Percentiles rank a stretch among this genome's conserved stretches.
Conservation (phyloP, 257 asterid species). For the Sherardia arvensis region DNA sequence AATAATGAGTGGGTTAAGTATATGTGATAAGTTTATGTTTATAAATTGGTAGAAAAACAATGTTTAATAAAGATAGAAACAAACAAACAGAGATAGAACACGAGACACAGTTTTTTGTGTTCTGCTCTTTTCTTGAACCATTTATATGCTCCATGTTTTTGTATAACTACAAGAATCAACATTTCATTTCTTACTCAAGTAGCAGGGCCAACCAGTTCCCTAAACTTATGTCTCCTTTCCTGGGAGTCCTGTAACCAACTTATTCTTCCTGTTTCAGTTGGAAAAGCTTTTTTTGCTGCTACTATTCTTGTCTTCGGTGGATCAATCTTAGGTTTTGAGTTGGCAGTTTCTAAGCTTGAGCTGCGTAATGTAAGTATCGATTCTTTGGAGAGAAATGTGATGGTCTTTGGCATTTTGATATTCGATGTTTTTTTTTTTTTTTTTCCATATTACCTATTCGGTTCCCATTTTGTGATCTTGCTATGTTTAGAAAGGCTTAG, state of each 20-base stretch:
- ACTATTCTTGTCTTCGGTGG: slow-evolving; percentile 77
- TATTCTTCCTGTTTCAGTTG: slow-evolving; percentile 44
- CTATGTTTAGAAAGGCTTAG: background rate
- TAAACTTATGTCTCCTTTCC: background rate
- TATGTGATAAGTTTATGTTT: background rate
- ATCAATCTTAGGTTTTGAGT: slow-evolving; percentile 40
- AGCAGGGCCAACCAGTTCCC: background rate
- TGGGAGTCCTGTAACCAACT: background rate
- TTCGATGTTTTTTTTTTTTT: background rate
- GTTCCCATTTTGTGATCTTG: background rate
- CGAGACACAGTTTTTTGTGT: background rate
- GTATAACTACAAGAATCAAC: background rate
- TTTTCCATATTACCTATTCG: no score
- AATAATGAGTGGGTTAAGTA: background rate
- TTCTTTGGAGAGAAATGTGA: background rate
- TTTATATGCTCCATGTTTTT: background rate
- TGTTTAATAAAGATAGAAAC: background rate
- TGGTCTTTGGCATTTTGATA: background rate
- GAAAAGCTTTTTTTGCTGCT: slow-evolving; percentile 73
- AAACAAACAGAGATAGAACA: background rate
- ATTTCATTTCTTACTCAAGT: background rate
- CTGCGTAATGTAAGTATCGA: slow-evolving; percentile 45
- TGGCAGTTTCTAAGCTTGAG: slow-evolving; percentile 57
- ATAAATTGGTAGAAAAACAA: background rate
- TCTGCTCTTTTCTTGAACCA: background rate